Conservation (phyloP, 169 alveolate species). For the Cryptosporidium canis region DNA sequence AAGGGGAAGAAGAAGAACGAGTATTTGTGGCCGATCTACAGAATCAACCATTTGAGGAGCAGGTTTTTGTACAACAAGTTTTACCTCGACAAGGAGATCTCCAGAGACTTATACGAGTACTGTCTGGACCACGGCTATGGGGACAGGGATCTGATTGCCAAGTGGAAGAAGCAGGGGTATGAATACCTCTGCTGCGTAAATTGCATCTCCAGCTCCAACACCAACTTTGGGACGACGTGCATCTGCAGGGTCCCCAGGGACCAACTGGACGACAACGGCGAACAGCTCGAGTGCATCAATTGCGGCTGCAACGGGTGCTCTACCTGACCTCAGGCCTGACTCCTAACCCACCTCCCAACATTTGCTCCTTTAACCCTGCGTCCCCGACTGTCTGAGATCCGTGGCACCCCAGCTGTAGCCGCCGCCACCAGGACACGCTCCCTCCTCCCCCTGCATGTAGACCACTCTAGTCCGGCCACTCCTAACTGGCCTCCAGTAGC, state of each 20-base stretch:
- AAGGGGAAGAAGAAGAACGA: slow-evolving; percentile 96
- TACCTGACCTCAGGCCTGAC: slow-evolving; percentile 72
- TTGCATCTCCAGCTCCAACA: slow-evolving; percentile 92
- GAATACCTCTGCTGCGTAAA: slow-evolving; percentile 96
- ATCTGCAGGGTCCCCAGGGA: slow-evolving; percentile 98
- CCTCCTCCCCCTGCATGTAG: no score
- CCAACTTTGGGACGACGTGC: slow-evolving; percentile 95
- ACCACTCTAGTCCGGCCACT: no score
- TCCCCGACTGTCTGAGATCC: no score
- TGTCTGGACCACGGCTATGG: slow-evolving; percentile 96
- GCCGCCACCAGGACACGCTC: no score
- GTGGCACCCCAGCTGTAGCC: no score
- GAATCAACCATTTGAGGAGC: slow-evolving; percentile 95
- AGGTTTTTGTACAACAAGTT: slow-evolving; percentile 92
- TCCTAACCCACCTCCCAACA: no score
- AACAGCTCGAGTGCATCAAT: slow-evolving; percentile 92
- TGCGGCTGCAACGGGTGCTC: slow-evolving; percentile 99
- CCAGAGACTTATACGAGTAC: slow-evolving; percentile 96
- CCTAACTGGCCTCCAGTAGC: no score
- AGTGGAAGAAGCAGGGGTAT: slow-evolving; percentile 99
- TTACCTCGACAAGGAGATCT: slow-evolving; percentile 92
- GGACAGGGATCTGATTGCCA: slow-evolving; percentile 95
- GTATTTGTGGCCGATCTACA: slow-evolving; percentile 95
- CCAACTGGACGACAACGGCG: slow-evolving; percentile 91
- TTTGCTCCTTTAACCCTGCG: no score